Base-by-base conservation (phyloP, 371 early-diverging fungal genomes). In the Haplosporangium sp. region DNA sequence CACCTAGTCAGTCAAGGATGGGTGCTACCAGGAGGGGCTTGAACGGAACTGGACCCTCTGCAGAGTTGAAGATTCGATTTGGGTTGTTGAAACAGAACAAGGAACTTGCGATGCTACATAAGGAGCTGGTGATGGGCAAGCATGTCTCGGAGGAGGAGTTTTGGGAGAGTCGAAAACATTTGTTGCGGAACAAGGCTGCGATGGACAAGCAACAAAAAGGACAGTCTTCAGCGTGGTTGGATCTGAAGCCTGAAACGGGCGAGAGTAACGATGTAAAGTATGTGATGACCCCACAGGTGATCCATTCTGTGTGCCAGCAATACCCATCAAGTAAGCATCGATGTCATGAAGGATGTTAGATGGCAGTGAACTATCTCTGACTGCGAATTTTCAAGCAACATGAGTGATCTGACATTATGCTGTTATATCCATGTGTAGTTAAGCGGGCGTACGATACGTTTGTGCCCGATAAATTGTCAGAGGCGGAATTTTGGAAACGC, bases 61-160 rank as follows among this genome's bases (percentile, higher is more conserved):
- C 87, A 21, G 82, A 72, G 40, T 48, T 94, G 47, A 84, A 86
- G 53, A 79, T 87, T 10, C 82, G 95, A 38, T 85, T 84, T 55
- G 84, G 85, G 2, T 82, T 95, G 10, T 71, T 96, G 38, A 82
- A 88, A 0, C 86, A 90, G 16, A 91, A 91, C 65, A 74, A 83
- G 72, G 94, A 93, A 6, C 82, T 95, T 8, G 87, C 89, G 18
- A 85, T 83, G 29, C 82, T 95, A 23, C 95, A 95, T 81, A 86
- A 83, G 67, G 94, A 92, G n/a, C 81, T 97, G 45, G 96, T 96
- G 6, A 81, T 95, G 29, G 76, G 85, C 0, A 92, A 92, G 40
- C 86, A 86, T 46, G 86, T 97, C 0, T 82, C 86, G 10, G 97
- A 97, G 74, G 95, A 95, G 64, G 97, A 96, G 68, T 97, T 97